Conservation (phyloP, 176 grass and related monocot genomes). For the Carex cristatella region DNA sequence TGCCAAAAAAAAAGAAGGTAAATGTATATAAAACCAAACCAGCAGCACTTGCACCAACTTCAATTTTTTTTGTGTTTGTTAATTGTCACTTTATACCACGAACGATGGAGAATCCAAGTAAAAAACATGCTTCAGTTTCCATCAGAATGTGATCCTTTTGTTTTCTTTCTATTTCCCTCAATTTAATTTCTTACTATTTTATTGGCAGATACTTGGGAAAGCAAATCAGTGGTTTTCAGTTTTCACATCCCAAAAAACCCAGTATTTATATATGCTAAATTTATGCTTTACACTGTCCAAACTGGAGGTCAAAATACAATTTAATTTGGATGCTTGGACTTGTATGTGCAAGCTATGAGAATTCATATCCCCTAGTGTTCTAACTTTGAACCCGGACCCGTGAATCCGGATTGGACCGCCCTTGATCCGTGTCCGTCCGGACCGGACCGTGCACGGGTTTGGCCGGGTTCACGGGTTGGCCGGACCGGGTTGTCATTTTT, state of each 20-base stretch:
- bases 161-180: not conserved
- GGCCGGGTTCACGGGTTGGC: too few species aligned
- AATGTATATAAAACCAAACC: too few species aligned
- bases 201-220: not conserved
- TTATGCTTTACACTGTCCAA: not conserved
- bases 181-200: not conserved
- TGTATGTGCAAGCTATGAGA: too few species aligned
- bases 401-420: too few species aligned
- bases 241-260: not conserved
- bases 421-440: too few species aligned
- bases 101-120: not conserved
- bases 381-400: too few species aligned
- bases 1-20: not conserved
- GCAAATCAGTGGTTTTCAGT: not conserved
- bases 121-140: not conserved
- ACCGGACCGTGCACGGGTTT: too few species aligned
- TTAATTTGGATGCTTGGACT: too few species aligned
- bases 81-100: not conserved
- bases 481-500: too few species aligned
- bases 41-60: not conserved
- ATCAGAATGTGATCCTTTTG: not conserved
- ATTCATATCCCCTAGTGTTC: too few species aligned
- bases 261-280: not conserved
- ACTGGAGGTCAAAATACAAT: not conserved
- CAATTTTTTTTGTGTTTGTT: not conserved